These are phyloP conservation scores for Fraxinus latifolia DNA, from an alignment of 305 asterid genomes.

Conservation along the genomic window DNA sequence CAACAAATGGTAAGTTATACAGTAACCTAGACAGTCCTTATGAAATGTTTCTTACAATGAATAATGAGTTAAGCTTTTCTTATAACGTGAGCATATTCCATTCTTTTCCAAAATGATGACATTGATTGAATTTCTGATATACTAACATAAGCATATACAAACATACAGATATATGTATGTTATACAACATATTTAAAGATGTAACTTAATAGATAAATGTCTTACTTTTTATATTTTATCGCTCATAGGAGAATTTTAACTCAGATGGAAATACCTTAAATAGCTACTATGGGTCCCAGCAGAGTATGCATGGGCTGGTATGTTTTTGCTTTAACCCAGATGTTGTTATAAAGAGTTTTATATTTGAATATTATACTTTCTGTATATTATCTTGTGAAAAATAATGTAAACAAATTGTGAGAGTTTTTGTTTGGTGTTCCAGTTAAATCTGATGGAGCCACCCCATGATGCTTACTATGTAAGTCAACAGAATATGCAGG, in stretches of 20 bases:
- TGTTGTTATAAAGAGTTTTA: not conserved
- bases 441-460: conserved; percentile 95
- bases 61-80: not conserved
- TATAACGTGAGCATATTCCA: not conserved
- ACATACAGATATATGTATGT: not conserved
- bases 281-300: conserved; percentile 83
- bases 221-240: conserved; percentile 17
- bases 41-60: not conserved
- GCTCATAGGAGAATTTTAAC: conserved; percentile 58
- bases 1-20: conserved; percentile 58
- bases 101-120: not conserved
- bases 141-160: not conserved
- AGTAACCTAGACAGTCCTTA: not conserved
- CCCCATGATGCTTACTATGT: conserved; percentile 79
- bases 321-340: conserved; percentile 22
- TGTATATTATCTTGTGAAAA: not conserved
- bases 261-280: conserved; percentile 57
- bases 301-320: conserved; percentile 85
- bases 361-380: not conserved
- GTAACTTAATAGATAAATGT: not conserved
- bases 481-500: conserved; percentile 66
- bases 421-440: conserved; percentile 34
- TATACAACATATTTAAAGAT: not conserved
- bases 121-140: not conserved
- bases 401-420: not conserved